Conservation (phyloP, 192 early-diverging fungal species). For the Coemansia sp. region DNA sequence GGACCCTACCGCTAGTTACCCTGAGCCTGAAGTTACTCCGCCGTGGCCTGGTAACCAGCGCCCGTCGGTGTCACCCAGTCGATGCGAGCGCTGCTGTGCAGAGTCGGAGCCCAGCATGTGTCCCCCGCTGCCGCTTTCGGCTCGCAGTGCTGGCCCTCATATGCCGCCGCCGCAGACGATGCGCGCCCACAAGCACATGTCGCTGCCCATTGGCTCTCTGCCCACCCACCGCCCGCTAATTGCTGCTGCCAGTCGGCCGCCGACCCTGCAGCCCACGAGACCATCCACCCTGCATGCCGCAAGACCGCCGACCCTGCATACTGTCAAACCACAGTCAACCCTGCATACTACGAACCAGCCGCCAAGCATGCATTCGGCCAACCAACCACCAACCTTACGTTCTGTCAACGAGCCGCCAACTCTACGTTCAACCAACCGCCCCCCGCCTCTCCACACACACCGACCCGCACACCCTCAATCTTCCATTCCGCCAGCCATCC, state of each 20-base stretch:
- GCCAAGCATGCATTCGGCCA: neutral
- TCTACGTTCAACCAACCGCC: neutral
- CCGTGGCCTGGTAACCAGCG: too few relatives aligned
- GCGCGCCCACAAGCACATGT: conserved; percentile 10
- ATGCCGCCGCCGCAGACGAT: neutral
- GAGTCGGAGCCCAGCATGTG: too few relatives aligned
- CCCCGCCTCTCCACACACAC: neutral
- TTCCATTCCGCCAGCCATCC: too few relatives aligned
- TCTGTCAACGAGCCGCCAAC: neutral
- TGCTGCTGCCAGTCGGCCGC: neutral
- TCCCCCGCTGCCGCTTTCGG: neutral
- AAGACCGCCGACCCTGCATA: neutral
- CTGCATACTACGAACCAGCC: neutral
- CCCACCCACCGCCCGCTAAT: neutral
- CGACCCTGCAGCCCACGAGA: neutral
- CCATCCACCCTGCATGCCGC: neutral
- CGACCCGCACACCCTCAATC: neutral
- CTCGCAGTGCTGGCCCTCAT: conserved; percentile 1
- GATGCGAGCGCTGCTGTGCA: too few relatives aligned
- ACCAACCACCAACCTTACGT: neutral
- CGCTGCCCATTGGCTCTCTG: conserved; percentile 3
- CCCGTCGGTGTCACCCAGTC: too few relatives aligned
- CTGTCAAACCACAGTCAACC: neutral
- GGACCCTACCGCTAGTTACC: too few relatives aligned
- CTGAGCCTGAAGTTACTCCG: too few relatives aligned